These are phyloP conservation scores for Ustilago sp. DNA, from an alignment of 1,284 basidiomycete species.

Conservation along the genomic window DNA sequence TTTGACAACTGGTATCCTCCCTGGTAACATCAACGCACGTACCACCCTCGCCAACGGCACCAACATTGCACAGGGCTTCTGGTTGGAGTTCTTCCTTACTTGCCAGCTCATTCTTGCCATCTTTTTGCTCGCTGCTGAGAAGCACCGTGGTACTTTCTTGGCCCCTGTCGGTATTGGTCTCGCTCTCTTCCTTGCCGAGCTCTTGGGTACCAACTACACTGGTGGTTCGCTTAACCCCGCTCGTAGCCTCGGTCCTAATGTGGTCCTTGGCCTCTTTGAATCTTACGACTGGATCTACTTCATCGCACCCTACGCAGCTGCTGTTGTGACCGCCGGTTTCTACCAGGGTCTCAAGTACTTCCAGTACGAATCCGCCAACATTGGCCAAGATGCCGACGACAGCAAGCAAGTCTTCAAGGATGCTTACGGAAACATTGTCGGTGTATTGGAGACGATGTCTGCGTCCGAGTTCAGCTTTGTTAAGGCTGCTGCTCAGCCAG, in stretches of 20 bases:
- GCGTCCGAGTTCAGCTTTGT: slow-evolving; percentile 33
- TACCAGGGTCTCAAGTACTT: slow-evolving; percentile 49
- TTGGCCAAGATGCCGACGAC: slow-evolving; percentile 58
- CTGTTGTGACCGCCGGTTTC: slow-evolving; percentile 49
- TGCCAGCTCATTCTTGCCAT: slow-evolving; percentile 70
- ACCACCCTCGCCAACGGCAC: slow-evolving; percentile 69
- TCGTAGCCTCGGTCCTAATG: slow-evolving; percentile 55
- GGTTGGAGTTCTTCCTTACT: slow-evolving; percentile 72
- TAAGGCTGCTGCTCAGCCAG: slow-evolving; percentile 22
- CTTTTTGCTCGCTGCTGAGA: slow-evolving; percentile 72
- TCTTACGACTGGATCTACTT: slow-evolving; percentile 59
- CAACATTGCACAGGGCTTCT: slow-evolving; percentile 60
- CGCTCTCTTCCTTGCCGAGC: slow-evolving; percentile 51
- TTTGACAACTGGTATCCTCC: slow-evolving; percentile 70
- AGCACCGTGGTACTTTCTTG: slow-evolving; percentile 70
- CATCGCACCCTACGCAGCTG: slow-evolving; percentile 51
- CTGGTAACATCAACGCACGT: slow-evolving; percentile 69
- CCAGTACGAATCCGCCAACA: slow-evolving; percentile 54
- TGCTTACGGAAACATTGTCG: slow-evolving; percentile 46
- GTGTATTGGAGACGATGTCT: slow-evolving; percentile 50
- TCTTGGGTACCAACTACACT: slow-evolving; percentile 59
- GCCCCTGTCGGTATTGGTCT: slow-evolving; percentile 62
- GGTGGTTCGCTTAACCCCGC: slow-evolving; percentile 63
- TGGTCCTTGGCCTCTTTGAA: slow-evolving; percentile 42
- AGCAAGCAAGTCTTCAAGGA: slow-evolving; percentile 48